phyloP scores from a whole-genome alignment of 345 rosid species.

The Gossypioides kirkii region DNA sequence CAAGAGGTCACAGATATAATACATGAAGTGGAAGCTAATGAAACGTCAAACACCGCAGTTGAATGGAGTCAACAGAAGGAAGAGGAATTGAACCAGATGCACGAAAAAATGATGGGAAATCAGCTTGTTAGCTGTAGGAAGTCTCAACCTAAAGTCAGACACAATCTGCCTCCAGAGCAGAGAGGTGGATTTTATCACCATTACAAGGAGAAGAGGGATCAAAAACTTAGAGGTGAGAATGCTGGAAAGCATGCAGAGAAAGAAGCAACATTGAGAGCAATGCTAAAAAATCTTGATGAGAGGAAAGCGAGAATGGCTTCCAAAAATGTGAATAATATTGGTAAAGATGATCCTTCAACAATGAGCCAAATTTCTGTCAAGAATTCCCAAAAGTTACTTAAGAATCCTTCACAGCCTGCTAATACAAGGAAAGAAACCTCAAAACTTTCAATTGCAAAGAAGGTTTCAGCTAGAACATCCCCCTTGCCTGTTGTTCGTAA shows the following conservation, averaged over 20 bases:
- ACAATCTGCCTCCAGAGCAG: conserved; percentile 31
- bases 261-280: conserved; percentile 45
- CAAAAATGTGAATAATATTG: conserved; percentile 25
- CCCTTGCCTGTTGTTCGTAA: conserved; percentile 44
- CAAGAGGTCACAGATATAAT: conserved; percentile 19
- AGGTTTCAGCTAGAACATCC: conserved; percentile 35
- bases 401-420: conserved; percentile 33
- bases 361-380: conserved; percentile 31
- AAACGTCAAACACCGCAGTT: conserved; percentile 28
- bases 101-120: conserved; percentile 40
- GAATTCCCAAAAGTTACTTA: conserved; percentile 30
- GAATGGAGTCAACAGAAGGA: conserved; percentile 56
- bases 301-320: conserved; percentile 49
- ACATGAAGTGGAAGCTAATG: conserved; percentile 26
- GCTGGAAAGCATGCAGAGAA: conserved; percentile 44
- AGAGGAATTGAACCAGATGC: conserved; percentile 47
- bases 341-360: conserved; percentile 28
- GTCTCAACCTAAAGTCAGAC: conserved; percentile 22
- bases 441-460: conserved; percentile 34
- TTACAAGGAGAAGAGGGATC: conserved; percentile 56
- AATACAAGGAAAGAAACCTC: conserved; percentile 35
- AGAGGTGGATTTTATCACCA: conserved; percentile 55
- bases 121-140: conserved; percentile 21
- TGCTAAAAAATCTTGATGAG: conserved; percentile 42
- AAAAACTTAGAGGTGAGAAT: conserved; percentile 53